A percentile compares a stretch with the other conserved stretches of the same genome.
Conservation (phyloP, 106 monocot genomes). For the Agapanthus africanus region DNA sequence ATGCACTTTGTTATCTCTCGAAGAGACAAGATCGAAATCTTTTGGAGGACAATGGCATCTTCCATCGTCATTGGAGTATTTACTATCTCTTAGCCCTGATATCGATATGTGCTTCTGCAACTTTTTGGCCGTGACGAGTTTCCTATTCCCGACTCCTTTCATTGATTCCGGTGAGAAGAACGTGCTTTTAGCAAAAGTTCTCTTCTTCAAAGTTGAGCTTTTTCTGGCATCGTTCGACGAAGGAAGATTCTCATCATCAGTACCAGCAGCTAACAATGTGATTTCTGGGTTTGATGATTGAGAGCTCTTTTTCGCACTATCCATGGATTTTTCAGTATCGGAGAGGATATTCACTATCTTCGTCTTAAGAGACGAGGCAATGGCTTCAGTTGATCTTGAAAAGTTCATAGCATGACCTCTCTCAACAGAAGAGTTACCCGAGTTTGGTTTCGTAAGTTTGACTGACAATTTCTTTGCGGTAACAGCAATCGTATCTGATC, state of each 20-base stretch:
- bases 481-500: background rate
- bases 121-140: slow-evolving; percentile 14
- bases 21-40: background rate
- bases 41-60: background rate
- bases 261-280: background rate
- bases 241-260: background rate
- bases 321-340: background rate
- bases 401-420: background rate
- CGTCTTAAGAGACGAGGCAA: slow-evolving; percentile 13
- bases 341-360: slow-evolving; percentile 15
- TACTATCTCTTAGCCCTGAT: slow-evolving; percentile 1
- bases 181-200: background rate
- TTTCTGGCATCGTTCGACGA: slow-evolving; percentile 2
- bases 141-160: slow-evolving; percentile 3
- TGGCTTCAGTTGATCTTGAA: slow-evolving; percentile 1
- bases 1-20: background rate
- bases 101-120: slow-evolving; percentile 32
- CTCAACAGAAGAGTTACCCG: slow-evolving; percentile 2
- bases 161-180: slow-evolving; percentile 7
- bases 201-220: slow-evolving; percentile 11
- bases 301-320: slow-evolving; percentile 9
- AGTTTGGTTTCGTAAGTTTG: background rate
- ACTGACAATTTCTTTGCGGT: background rate
- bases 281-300: background rate
- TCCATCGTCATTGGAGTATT: background rate